phyloP scores from a whole-genome alignment of 2,329 filamentous ascomycete species.

The Aureobasidium melanogenum region DNA sequence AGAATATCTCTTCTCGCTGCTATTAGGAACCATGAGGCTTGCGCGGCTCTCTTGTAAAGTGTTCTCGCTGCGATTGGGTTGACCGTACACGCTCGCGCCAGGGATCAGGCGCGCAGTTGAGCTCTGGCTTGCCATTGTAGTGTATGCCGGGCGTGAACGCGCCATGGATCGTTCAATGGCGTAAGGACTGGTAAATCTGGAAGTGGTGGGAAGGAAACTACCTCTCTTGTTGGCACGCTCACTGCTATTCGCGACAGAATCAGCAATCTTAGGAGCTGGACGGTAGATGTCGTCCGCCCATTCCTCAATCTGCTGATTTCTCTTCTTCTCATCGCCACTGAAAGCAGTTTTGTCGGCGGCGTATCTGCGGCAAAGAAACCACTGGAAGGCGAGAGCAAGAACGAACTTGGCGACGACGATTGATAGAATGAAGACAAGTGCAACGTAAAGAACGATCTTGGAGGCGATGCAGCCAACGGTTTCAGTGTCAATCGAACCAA shows the following conservation, averaged over 20 bases:
- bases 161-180: constrained; percentile 55
- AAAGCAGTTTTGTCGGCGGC: constrained; percentile 80
- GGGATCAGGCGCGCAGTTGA: constrained; percentile 64
- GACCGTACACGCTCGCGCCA: constrained; percentile 57
- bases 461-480: constrained; percentile 96
- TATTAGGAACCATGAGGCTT: constrained; percentile 34
- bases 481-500: constrained; percentile 90
- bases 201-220: constrained; percentile 89
- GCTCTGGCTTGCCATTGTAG: constrained; percentile 90
- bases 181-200: constrained; percentile 87
- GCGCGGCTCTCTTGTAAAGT: constrained; percentile 40
- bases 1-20: constrained; percentile 42
- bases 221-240: constrained; percentile 71
- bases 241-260: constrained; percentile 52
- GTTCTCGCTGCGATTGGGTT: constrained; percentile 48
- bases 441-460: constrained; percentile 91
- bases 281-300: constrained; percentile 98
- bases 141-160: constrained; percentile 52
- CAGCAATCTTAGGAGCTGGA: constrained; percentile 71
- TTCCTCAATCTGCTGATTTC: constrained; percentile 90
- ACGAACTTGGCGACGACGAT: constrained; percentile 80
- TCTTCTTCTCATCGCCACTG: constrained; percentile 68
- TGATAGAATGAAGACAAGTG: constrained; percentile 80
- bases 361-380: constrained; percentile 85
- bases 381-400: constrained; percentile 88